phyloP scores from a whole-genome alignment of 805 yeast genomes.

The Kodamaea nitidulidarum region DNA sequence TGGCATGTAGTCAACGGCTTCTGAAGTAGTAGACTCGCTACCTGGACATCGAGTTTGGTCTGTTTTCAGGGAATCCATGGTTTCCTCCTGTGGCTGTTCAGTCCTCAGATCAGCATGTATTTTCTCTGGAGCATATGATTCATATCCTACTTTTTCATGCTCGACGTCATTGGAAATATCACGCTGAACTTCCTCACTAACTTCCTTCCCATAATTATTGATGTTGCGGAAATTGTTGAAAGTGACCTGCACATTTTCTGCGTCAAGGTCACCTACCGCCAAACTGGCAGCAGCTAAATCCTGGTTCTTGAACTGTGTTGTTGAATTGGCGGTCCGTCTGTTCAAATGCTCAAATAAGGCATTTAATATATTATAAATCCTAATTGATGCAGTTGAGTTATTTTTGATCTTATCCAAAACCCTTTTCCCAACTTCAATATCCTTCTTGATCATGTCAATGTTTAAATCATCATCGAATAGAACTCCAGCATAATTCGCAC shows the following conservation, averaged over 20 bases:
- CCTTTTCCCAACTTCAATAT: slow-evolving; percentile 77
- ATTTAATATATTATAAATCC: slow-evolving; percentile 77
- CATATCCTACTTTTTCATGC: no score
- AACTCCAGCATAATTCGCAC: slow-evolving; percentile 42
- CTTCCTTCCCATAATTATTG: slow-evolving; percentile 18
- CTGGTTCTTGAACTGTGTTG: slow-evolving; percentile 15
- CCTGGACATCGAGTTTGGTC: no score
- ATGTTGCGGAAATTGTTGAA: slow-evolving; percentile 28
- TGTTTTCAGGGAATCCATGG: no score
- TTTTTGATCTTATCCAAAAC: slow-evolving; percentile 69
- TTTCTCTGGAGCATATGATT: no score
- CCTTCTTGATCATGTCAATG: slow-evolving; percentile 55
- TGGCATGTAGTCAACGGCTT: slow-evolving; percentile 51
- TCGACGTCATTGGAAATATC: background rate
- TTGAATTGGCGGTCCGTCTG: slow-evolving; percentile 56
- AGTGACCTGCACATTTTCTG: slow-evolving; percentile 18
- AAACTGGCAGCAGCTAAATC: slow-evolving; percentile 5
- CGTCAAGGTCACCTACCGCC: slow-evolving; percentile 13
- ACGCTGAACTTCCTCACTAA: no score
- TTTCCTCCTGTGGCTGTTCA: no score
- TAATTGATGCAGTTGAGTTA: slow-evolving; percentile 69
- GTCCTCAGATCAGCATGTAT: no score
- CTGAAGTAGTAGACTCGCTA: slow-evolving; percentile 4
- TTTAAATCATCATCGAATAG: slow-evolving; percentile 43
- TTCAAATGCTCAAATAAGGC: slow-evolving; percentile 77